A percentile compares a stretch with the other conserved stretches of the same genome.
These are phyloP conservation scores for Viola odorata DNA, from an alignment of 345 rosid species.

Conservation along the genomic window DNA sequence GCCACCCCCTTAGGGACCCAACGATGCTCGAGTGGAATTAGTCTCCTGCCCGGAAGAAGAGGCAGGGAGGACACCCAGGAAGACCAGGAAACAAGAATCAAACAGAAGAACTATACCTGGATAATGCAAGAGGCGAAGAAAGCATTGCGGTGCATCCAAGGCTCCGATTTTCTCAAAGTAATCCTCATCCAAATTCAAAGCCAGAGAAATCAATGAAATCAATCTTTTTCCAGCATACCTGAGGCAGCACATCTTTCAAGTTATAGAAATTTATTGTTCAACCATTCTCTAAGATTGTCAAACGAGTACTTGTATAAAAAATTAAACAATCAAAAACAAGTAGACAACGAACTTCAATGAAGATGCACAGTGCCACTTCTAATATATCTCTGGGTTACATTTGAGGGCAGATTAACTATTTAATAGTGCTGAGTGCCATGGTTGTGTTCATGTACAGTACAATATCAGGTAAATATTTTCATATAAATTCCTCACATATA, in stretches of 20 bases:
- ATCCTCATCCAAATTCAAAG: conserved; percentile 58
- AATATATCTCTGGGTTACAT: too few species aligned
- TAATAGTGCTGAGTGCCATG: too few species aligned
- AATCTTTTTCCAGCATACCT: conserved; percentile 55
- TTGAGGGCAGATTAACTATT: too few species aligned
- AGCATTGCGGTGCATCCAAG: conserved; percentile 29
- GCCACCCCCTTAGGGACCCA: too few species aligned
- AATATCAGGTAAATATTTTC: too few species aligned
- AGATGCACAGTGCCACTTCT: too few species aligned
- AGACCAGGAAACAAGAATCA: background rate
- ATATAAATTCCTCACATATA: too few species aligned
- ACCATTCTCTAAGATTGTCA: background rate
- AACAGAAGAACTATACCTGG: conserved; percentile 38
- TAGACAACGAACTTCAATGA: too few species aligned
- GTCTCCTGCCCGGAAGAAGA: background rate
- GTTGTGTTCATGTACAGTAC: too few species aligned
- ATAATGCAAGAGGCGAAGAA: conserved; percentile 65
- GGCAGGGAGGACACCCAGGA: background rate
- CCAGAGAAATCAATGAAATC: conserved; percentile 61
- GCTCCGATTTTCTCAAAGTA: conserved; percentile 64
- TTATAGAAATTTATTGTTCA: background rate
- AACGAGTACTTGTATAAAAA: background rate
- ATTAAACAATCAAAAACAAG: too few species aligned
- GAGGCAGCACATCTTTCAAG: conserved; percentile 13
- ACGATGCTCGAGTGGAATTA: too few species aligned